Base-by-base conservation (phyloP, 345 rosid genomes). In the Ricinus communis region DNA sequence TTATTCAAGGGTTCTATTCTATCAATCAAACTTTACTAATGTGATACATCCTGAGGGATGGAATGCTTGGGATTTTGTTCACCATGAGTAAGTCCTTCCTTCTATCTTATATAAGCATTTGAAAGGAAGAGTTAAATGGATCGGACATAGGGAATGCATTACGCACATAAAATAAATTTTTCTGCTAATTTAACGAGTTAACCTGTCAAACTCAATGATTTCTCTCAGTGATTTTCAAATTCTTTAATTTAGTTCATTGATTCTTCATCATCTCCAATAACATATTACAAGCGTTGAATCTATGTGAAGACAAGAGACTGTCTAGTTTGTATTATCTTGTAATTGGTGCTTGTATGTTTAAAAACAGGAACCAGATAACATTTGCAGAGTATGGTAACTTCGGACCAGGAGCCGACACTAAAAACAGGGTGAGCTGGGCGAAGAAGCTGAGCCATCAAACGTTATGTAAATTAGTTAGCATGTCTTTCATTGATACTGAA, bases 1-100 rank as follows among this genome's bases (percentile, higher is more conserved):
- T 0, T 77, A 58, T n/a, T 63, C 90, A 0, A 86, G 90, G 64
- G 91, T 87, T 8, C 2, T 89, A 1, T 87, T 87, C 79, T 83
- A 78, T 73, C 25, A 63, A 11, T 77, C 82, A 9, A 58, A 68
- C 4, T 74, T 89, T 8, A 49, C 85, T 1, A 1, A 45, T 3
- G 69, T 84, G 0, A 57, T 89, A 1, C 31, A 67, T 0, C 88
- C 88, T 1, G 0, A 0, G 5, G 91, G 91, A 7, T 87, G 94
- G 90, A 25, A 77, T 2, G 59, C 88, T 31, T 89, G 90, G 90
- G 11, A 66, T 8, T 62, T 1, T 19, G 50, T 2, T 6, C 83
- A 82, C 36, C 68, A 68, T 0, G 85, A 79, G 88, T 83, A 77
- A 59, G 87, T 64, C 12, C 12, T 12, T 69, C 30, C 31, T 11